Percentiles rank a stretch among this genome's conserved stretches.
Conservation (phyloP, 163 green algal genomes). For the Prototheca stagnorum region DNA sequence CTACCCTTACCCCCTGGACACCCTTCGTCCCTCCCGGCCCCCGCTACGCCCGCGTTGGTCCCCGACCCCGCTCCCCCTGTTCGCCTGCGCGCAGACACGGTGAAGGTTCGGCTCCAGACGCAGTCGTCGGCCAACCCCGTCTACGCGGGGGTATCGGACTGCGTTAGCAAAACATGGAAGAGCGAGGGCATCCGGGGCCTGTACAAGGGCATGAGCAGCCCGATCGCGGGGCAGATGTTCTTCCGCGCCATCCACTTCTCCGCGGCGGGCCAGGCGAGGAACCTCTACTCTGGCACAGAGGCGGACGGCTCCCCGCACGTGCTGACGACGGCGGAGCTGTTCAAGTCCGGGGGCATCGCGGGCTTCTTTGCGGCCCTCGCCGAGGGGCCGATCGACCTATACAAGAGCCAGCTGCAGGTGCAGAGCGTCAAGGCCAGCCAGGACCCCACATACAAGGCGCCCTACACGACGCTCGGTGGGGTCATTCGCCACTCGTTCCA, state of each 20-base stretch:
- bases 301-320: no score
- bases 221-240: conserved; percentile 84
- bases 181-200: conserved; percentile 70
- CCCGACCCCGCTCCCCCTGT: no score
- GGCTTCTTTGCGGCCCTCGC: conserved; percentile 71
- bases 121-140: conserved; percentile 72
- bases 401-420: conserved; percentile 87
- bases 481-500: conserved; percentile 50
- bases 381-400: conserved; percentile 90
- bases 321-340: not conserved
- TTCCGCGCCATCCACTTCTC: conserved; percentile 80
- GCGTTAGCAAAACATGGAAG: conserved; percentile 71
- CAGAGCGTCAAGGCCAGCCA: conserved; percentile 57
- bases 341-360: conserved; percentile 63
- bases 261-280: conserved; percentile 64
- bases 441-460: conserved; percentile 55
- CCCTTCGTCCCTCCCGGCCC: no score
- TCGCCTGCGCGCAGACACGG: conserved; percentile 12
- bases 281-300: no score
- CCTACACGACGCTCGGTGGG: conserved; percentile 57
- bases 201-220: conserved; percentile 86
- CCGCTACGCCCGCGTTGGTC: no score
- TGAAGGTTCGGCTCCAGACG: conserved; percentile 82
- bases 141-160: conserved; percentile 78
- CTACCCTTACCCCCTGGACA: no score